Evolutionary conservation across 768 basidiomycete genomes (phyloP).

Genomic region (Ramaria sp.): DNA sequence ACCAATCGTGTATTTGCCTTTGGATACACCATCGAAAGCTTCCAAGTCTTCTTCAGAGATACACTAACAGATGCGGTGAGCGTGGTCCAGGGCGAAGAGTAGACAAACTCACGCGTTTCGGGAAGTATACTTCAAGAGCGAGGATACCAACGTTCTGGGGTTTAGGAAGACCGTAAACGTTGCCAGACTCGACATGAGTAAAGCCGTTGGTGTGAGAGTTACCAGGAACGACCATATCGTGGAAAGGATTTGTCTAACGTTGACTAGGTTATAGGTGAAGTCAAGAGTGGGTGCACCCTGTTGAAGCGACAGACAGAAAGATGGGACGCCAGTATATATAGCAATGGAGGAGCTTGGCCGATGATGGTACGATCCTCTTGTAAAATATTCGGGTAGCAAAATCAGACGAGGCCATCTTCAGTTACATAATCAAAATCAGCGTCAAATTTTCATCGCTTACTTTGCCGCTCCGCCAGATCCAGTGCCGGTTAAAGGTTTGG

Average conservation of each 20-base stretch:
- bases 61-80: constrained; percentile 40
- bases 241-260: background rate
- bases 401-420: background rate
- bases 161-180: constrained; percentile 25
- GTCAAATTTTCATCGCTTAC: background rate
- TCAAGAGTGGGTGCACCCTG: background rate
- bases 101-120: constrained; percentile 56
- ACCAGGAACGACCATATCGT: background rate
- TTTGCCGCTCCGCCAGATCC: background rate
- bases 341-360: background rate
- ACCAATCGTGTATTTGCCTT: constrained; percentile 98
- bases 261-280: too few relatives aligned
- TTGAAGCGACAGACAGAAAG: background rate
- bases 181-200: background rate
- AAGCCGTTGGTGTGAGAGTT: background rate
- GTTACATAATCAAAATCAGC: background rate
- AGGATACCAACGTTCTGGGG: constrained; percentile 93
- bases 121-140: constrained; percentile 91
- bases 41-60: constrained; percentile 94
- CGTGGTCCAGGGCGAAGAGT: constrained; percentile 9
- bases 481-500: too few relatives aligned
- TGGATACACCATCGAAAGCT: constrained; percentile 83
- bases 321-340: background rate
- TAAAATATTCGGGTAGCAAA: background rate
- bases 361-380: background rate